A percentile compares a stretch with the other conserved stretches of the same genome.
These are phyloP conservation scores for Globisporangium iwayamae DNA, from an alignment of 352 stramenopile species.

Conservation along the genomic window DNA sequence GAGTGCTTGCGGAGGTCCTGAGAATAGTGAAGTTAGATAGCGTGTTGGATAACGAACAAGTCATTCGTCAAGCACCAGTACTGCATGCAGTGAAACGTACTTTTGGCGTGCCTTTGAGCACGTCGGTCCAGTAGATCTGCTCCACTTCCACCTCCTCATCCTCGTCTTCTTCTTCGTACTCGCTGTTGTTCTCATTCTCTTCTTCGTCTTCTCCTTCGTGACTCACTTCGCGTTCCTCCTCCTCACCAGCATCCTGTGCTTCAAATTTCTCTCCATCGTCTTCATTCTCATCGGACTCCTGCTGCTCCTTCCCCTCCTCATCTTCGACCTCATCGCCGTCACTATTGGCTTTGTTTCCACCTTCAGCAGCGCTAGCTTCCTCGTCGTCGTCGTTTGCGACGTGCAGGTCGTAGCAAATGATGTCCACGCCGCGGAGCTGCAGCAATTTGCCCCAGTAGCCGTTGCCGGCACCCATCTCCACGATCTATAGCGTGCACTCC, in stretches of 20 bases:
- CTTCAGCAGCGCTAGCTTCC: conserved; percentile 18
- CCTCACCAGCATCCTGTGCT: conserved; percentile 23
- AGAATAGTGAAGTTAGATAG: neutral
- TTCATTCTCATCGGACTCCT: conserved; percentile 6
- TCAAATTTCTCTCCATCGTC: conserved; percentile 26
- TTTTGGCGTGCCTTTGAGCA: conserved; percentile 69
- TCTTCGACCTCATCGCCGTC: conserved; percentile 26
- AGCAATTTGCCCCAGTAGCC: conserved; percentile 86
- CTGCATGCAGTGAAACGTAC: conserved; percentile 19
- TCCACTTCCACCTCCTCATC: conserved; percentile 76
- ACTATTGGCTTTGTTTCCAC: conserved; percentile 19
- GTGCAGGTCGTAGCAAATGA: conserved; percentile 86
- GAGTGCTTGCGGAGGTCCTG: conserved; percentile 75
- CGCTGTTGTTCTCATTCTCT: conserved; percentile 1
- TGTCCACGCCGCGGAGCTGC: conserved; percentile 72
- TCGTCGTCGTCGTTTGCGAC: conserved; percentile 54
- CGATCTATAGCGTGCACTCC: conserved; percentile 45
- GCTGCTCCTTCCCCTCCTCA: conserved; percentile 23
- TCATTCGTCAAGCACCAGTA: neutral
- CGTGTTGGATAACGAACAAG: neutral
- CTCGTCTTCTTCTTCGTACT: conserved; percentile 26
- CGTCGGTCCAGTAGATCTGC: conserved; percentile 85
- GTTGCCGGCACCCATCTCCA: conserved; percentile 89
- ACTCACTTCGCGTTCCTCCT: conserved; percentile 20
- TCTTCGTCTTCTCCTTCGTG: conserved; percentile 14